These are phyloP conservation scores for Rhodotorula graminis DNA, from an alignment of 768 basidiomycete species.

Conservation along the genomic window DNA sequence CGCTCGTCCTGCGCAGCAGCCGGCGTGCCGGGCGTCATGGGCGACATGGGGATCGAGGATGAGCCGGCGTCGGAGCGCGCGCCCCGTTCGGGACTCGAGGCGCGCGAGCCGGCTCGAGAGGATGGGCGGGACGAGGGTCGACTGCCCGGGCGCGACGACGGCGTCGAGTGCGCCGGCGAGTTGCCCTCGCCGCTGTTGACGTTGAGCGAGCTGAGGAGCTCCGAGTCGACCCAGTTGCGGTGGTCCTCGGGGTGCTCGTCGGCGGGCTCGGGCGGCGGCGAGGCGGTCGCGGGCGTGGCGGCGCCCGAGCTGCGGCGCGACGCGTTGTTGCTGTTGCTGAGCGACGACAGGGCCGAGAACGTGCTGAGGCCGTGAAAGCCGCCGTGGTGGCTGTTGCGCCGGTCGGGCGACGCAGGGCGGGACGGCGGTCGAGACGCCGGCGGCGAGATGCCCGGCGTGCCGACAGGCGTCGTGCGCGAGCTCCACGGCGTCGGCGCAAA, in stretches of 20 bases:
- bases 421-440: constrained; percentile 32
- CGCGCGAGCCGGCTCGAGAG: constrained; percentile 37
- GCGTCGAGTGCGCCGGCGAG: constrained; percentile 42
- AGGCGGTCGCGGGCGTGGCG: background rate
- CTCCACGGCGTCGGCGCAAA: constrained; percentile 38
- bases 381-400: constrained; percentile 32
- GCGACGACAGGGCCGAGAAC: constrained; percentile 24
- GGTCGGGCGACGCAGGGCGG: constrained; percentile 26
- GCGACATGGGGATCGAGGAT: background rate
- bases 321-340: constrained; percentile 1
- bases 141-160: constrained; percentile 44
- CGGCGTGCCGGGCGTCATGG: background rate
- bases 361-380: constrained; percentile 33
- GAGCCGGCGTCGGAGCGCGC: background rate
- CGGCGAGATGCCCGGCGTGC: constrained; percentile 32
- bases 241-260: constrained; percentile 31
- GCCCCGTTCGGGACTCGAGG: constrained; percentile 8
- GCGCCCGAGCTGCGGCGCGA: constrained; percentile 13
- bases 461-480: constrained; percentile 17
- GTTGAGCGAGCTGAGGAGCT: constrained; percentile 66
- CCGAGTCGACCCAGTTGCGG: constrained; percentile 78
- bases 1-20: constrained; percentile 4
- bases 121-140: constrained; percentile 42
- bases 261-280: constrained; percentile 1
- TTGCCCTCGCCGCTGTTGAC: constrained; percentile 39